These are phyloP conservation scores for Rhodocollybia butyracea DNA, from an alignment of 768 basidiomycete genomes.

Conservation along the genomic window DNA sequence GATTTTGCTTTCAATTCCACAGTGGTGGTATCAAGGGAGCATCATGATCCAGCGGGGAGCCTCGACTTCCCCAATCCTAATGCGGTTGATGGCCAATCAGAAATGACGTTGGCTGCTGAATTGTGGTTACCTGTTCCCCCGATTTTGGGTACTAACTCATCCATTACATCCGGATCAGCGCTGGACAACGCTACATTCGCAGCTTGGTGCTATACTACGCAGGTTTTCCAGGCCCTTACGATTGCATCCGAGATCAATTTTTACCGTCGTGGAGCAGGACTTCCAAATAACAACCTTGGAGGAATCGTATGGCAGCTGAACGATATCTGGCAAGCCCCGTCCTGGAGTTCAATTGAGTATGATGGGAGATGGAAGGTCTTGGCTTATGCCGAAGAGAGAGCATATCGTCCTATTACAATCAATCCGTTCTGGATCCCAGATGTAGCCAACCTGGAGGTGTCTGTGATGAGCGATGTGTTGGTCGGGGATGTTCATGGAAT, in stretches of 20 bases:
- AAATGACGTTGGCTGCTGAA: slow-evolving; percentile 50
- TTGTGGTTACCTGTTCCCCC: slow-evolving; percentile 52
- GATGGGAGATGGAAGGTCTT: slow-evolving; percentile 60
- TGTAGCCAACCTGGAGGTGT: slow-evolving; percentile 43
- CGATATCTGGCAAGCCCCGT: slow-evolving; percentile 59
- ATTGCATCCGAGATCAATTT: slow-evolving; percentile 58
- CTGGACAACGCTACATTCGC: slow-evolving; percentile 57
- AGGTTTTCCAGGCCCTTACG: slow-evolving; percentile 57
- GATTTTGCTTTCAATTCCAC: slow-evolving; percentile 60
- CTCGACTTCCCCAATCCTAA: slow-evolving; percentile 56
- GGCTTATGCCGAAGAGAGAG: slow-evolving; percentile 44
- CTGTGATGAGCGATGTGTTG: slow-evolving; percentile 47
- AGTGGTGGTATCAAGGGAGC: slow-evolving; percentile 52
- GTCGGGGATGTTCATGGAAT: slow-evolving; percentile 43
- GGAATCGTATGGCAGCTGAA: slow-evolving; percentile 59
- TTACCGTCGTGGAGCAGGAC: slow-evolving; percentile 58
- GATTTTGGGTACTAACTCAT: neutral
- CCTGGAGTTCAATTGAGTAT: slow-evolving; percentile 55
- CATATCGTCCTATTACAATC: slow-evolving; percentile 45
- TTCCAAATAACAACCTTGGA: slow-evolving; percentile 56
- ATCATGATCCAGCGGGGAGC: slow-evolving; percentile 51
- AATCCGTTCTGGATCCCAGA: slow-evolving; percentile 55
- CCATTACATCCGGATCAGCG: slow-evolving; percentile 22
- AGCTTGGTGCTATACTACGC: slow-evolving; percentile 63
- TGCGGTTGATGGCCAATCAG: slow-evolving; percentile 45